phyloP scores from a whole-genome alignment of 805 yeast species.

The Candida insectorum region DNA sequence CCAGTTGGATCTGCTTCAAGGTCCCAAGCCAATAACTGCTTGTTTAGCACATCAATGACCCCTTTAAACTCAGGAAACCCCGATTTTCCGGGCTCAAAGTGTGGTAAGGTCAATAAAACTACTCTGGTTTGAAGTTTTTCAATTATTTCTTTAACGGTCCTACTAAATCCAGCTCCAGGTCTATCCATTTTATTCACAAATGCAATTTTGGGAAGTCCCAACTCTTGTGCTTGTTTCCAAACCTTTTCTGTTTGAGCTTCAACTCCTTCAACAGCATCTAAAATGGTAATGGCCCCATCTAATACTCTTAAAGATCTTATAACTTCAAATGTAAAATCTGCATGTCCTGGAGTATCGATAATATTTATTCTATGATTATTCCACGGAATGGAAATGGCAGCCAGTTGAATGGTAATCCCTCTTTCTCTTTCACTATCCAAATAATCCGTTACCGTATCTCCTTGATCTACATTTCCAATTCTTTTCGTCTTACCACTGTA shows the following conservation, averaged over 20 bases:
- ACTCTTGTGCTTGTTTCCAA: slow-evolving; percentile 78
- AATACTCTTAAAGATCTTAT: slow-evolving; percentile 82
- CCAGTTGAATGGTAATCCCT: slow-evolving; percentile 95
- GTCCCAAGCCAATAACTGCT: slow-evolving; percentile 56
- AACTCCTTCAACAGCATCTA: slow-evolving; percentile 97
- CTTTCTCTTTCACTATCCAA: slow-evolving; percentile 85
- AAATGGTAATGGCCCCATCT: slow-evolving; percentile 89
- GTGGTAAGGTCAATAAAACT: slow-evolving; percentile 74
- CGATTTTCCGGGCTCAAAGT: slow-evolving; percentile 45
- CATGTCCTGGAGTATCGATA: slow-evolving; percentile 98
- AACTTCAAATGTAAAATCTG: slow-evolving; percentile 95
- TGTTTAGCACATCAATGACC: slow-evolving; percentile 69
- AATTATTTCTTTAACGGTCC: slow-evolving; percentile 84
- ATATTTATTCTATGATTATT: slow-evolving; percentile 70
- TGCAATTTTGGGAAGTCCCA: slow-evolving; percentile 70
- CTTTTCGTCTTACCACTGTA: slow-evolving; percentile 76
- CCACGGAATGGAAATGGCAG: slow-evolving; percentile 93
- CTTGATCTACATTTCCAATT: slow-evolving; percentile 93
- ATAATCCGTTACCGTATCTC: slow-evolving; percentile 94
- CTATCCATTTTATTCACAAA: slow-evolving; percentile 96
- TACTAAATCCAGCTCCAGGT: slow-evolving; percentile 89
- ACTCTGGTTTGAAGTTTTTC: slow-evolving; percentile 71
- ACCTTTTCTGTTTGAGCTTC: slow-evolving; percentile 98
- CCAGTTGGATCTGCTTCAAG: slow-evolving; percentile 43
- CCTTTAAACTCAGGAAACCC: slow-evolving; percentile 50